These are phyloP conservation scores for Lagenidium sp. DNA, from an alignment of 352 stramenopile species.

Conservation along the genomic window DNA sequence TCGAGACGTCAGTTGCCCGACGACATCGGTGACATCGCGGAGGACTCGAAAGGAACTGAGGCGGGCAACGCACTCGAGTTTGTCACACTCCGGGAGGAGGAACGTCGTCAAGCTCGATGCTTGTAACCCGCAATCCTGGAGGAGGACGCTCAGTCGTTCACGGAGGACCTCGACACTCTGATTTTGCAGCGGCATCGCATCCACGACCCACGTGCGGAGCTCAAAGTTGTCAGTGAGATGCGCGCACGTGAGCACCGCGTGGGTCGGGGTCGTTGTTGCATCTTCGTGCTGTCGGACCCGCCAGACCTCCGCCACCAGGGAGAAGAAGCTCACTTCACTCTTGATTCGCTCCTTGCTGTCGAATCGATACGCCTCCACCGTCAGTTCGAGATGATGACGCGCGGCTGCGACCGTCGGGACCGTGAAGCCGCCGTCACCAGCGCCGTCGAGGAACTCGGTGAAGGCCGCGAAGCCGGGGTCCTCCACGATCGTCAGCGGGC, in stretches of 20 bases:
- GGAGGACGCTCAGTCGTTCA: slow-evolving; percentile 1
- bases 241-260: slow-evolving; percentile 9
- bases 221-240: slow-evolving; percentile 23
- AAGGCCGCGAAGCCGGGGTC: slow-evolving; percentile 24
- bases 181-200: slow-evolving; percentile 13
- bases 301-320: slow-evolving; percentile 24
- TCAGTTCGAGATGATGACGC: slow-evolving; percentile 24
- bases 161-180: too few relatives aligned
- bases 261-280: not conserved
- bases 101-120: slow-evolving; percentile 9
- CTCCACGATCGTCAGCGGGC: slow-evolving; percentile 20
- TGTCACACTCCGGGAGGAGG: slow-evolving; percentile 3
- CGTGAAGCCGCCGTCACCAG: slow-evolving; percentile 5
- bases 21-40: slow-evolving; percentile 8
- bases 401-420: slow-evolving; percentile 17
- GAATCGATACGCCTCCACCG: slow-evolving; percentile 24
- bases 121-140: slow-evolving; percentile 17
- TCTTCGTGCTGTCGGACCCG: not conserved
- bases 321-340: slow-evolving; percentile 15
- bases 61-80: not conserved
- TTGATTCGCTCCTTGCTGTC: slow-evolving; percentile 26
- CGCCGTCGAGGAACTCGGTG: slow-evolving; percentile 12
- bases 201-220: slow-evolving; percentile 14
- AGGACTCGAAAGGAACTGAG: slow-evolving; percentile 6
- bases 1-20: too few relatives aligned